These are phyloP conservation scores for Schoenoplectus tabernaemontani DNA, from an alignment of 202 grass and related monocot genomes.

Conservation along the genomic window DNA sequence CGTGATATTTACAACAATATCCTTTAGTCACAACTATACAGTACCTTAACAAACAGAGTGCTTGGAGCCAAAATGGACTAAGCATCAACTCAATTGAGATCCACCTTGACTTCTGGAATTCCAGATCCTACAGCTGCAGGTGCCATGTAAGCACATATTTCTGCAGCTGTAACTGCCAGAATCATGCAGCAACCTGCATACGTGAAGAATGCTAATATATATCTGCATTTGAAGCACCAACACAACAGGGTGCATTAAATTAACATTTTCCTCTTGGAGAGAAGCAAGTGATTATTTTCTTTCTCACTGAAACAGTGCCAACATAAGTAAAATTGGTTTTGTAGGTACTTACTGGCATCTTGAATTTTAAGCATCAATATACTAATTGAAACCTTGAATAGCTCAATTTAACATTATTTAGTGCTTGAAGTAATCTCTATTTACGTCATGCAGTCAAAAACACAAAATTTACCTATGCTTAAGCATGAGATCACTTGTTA, in stretches of 20 bases:
- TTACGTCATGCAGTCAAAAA: neutral
- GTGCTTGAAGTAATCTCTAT: neutral
- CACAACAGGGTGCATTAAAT: conserved; percentile 10
- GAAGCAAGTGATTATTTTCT: neutral
- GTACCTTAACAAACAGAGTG: conserved; percentile 94
- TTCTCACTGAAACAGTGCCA: neutral
- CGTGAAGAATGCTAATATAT: conserved; percentile 55
- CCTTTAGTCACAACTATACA: neutral
- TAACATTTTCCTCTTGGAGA: neutral
- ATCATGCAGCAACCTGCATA: conserved; percentile 76
- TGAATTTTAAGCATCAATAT: neutral
- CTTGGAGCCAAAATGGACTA: conserved; percentile 83
- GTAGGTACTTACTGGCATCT: neutral
- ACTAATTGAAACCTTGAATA: neutral
- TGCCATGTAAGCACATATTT: conserved; percentile 84
- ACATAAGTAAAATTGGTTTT: neutral
- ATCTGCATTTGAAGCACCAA: conserved; percentile 56
- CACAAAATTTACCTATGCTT: conserved; percentile 43
- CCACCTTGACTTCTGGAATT: conserved; percentile 95
- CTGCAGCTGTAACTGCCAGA: conserved; percentile 53
- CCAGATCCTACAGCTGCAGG: conserved; percentile 94
- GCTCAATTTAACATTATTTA: neutral
- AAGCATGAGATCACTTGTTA: conserved; percentile 66
- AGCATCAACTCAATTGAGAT: conserved; percentile 88
- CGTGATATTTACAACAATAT: neutral